These are phyloP conservation scores for Tetradesmus obliquus DNA, from an alignment of 139 green algal species.

Conservation along the genomic window DNA sequence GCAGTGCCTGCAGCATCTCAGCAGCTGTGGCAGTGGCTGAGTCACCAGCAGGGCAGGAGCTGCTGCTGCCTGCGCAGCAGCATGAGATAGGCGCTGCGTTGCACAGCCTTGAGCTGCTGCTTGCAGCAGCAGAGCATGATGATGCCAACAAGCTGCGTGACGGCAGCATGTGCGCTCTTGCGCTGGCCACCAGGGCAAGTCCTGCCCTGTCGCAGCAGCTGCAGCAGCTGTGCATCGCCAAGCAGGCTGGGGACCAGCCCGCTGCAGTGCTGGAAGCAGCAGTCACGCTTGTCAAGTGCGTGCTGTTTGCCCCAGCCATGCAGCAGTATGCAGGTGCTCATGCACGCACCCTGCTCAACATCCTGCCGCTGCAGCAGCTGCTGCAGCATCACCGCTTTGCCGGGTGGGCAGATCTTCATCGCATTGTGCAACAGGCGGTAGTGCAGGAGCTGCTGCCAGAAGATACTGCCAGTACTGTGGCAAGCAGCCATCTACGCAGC, in stretches of 20 bases:
- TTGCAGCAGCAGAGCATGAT: background rate
- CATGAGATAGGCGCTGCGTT: background rate
- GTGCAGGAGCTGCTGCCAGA: background rate
- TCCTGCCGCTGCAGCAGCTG: constrained; percentile 17
- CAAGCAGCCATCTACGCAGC: background rate
- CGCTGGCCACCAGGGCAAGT: background rate
- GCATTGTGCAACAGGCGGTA: background rate
- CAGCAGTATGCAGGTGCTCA: background rate
- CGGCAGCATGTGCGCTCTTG: background rate
- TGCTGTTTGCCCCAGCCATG: background rate
- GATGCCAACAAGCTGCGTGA: background rate
- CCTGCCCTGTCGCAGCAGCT: background rate
- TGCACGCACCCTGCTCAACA: background rate
- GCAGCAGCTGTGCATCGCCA: background rate
- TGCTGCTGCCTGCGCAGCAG: background rate
- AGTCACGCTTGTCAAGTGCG: constrained; percentile 7
- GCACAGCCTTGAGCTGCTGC: constrained; percentile 5
- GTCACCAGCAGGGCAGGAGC: constrained; percentile 2
- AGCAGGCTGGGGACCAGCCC: background rate
- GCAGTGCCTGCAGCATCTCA: background rate
- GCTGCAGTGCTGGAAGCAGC: background rate
- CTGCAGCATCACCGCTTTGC: background rate
- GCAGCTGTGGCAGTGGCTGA: constrained; percentile 12
- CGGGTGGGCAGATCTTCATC: background rate
- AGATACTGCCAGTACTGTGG: background rate